Base-by-base conservation (phyloP, 2,329 filamentous ascomycete genomes). In the Fusarium sp. region DNA sequence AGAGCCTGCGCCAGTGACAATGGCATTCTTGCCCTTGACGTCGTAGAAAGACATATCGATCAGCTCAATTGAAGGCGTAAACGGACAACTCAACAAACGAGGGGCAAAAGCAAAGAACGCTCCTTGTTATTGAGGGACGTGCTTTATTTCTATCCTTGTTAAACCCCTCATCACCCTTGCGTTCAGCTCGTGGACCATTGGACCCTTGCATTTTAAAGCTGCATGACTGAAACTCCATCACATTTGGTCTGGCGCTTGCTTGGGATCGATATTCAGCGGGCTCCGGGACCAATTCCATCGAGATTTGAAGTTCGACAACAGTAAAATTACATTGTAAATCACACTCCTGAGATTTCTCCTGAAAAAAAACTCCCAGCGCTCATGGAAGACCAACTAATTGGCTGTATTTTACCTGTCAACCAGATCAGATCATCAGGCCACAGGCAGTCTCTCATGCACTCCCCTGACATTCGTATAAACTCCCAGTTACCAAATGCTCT, bases 1-100 rank as follows among this genome's bases (percentile, higher is more conserved):
- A 26, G 65, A 72, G 7, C 70, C 65, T 8, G 61, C 70, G 30
- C 70, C 70, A 42, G 69, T 72, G 1, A 73, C 60, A 18, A 73
- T 44, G 20, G 68, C 68, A 30, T 54, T 57, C 57, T 65, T 73
- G n/a, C 56, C 56, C 45, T 64, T 65, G 18, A 61, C 39, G 6
- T 65, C 34, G 30, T 67, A 73, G 5, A 13, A 28, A 30, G 70
- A 52, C 70, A 72, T 72, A 5, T 15, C 8, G 24, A 54, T n/a
- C 11, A 28, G 10, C 3, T 28, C 4, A 22, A 24, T 34, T 3
- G 0, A 7, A 13, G 4, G 10, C 18, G 22, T 2, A 34, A 54
- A 34, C 17, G 11, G 18, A 11, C 10, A 36, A n/a, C 17, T 2
- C 2, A 36, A 34, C 17, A 34, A 13, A 3, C 4, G 24, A 54